A percentile compares a stretch with the other conserved stretches of the same genome.
Conservation (phyloP, 306 rosid species). For the Bauhinia variegata region DNA sequence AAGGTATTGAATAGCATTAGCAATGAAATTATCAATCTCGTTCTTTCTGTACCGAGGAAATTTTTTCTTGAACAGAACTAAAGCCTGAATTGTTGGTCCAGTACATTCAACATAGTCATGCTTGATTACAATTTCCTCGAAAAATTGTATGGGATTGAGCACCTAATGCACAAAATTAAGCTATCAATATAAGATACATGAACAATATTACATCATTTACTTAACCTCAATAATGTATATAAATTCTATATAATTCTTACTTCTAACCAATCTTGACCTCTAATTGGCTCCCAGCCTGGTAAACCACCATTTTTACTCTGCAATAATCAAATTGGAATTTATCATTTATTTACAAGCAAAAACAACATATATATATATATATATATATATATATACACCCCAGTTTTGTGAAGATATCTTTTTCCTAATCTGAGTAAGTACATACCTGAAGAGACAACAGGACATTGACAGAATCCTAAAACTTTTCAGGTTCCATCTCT, state of each 20-base stretch:
- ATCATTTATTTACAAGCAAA: neutral
- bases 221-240: neutral
- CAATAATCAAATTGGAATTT: neutral
- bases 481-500: conserved; percentile 57
- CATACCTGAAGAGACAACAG: conserved; percentile 67
- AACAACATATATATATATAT: too few relatives aligned
- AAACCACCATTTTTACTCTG: conserved; percentile 84
- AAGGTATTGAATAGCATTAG: conserved; percentile 39
- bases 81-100: conserved; percentile 50
- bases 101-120: conserved; percentile 61
- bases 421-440: neutral
- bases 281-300: conserved; percentile 72
- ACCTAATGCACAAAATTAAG: conserved; percentile 39
- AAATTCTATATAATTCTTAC: conserved; percentile 53
- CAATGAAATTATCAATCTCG: conserved; percentile 47
- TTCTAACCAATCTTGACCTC: conserved; percentile 69
- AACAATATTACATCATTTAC: neutral
- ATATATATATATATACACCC: too few relatives aligned
- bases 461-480: conserved; percentile 70
- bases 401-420: too few relatives aligned
- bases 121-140: conserved; percentile 47
- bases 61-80: conserved; percentile 47
- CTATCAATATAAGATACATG: neutral
- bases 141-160: conserved; percentile 46
- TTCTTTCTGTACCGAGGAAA: conserved; percentile 47